Base-by-base conservation (phyloP, 768 basidiomycete species). In the Guyanaporus albipodus region DNA sequence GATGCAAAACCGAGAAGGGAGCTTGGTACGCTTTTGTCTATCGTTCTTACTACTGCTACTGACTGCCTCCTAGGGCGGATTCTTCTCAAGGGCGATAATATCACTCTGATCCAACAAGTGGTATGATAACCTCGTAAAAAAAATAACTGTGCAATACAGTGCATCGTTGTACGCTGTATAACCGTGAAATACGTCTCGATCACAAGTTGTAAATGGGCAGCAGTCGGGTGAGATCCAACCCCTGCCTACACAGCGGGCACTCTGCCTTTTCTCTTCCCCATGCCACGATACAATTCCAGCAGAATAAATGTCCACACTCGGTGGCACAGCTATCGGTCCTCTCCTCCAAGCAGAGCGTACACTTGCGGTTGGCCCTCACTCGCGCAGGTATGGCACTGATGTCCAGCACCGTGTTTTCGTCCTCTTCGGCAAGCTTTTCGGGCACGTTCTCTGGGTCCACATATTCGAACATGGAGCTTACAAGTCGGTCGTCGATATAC, bases 61-160 rank as follows among this genome's bases (percentile, higher is more conserved):
- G 7, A 42, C 38, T 4, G 19, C 8, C 22, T 27, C 19, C 10
- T 58, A 97, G 95, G 95, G 17, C 90, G 95, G 48, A 91, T 97
- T 67, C 75, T 98, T 56, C 75, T 98, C 54, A 98, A 98, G 70
- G 95, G 95, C 49, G 95, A 98, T 65, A 96, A 94, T 65, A 97
- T 98, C 62, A 97, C 95, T n/a, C 80, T 94, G 44, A 95, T 97
- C 64, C 91, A 95, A 63, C 87, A 85, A 69, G 54, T 72, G 23
- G 64, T 61, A 61, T 71, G 53, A 67, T 36, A 24, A 35, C 32
- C 23, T 24, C 17, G 38, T 39, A 24, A 47, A 62, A 53, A 59
- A 61, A n/a, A n/a, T n/a, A n/a, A 15, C 35, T 42, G 38, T 28
- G 18, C 42, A 18, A 50, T 38, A 38, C 24, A 29, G 48, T 47